A percentile compares a stretch with the other conserved stretches of the same genome.
Conservation (phyloP, 2,329 filamentous ascomycete species). For the Triangularia verruculosa region DNA sequence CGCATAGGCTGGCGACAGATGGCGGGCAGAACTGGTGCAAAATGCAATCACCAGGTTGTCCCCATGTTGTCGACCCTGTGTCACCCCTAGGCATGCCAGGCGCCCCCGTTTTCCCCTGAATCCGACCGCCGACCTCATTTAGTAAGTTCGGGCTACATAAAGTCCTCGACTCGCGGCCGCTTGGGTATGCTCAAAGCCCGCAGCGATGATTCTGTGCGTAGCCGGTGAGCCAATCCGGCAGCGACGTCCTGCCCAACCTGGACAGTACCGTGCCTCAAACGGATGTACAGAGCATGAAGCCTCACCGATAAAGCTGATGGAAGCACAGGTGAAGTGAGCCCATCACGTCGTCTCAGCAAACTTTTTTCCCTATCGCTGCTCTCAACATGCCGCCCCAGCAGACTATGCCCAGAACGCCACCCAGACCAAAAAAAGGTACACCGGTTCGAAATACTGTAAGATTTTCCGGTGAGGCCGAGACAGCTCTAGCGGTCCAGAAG, state of each 20-base stretch:
- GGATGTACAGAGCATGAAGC: constrained; percentile 10
- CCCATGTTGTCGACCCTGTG: constrained; percentile 10
- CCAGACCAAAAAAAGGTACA: neutral
- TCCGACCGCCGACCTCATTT: constrained; percentile 13
- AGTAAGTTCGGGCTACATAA: constrained; percentile 20
- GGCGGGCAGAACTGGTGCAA: constrained; percentile 16
- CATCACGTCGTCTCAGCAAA: neutral
- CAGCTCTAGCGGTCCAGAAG: neutral
- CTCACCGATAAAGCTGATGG: constrained; percentile 7
- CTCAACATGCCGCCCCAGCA: neutral
- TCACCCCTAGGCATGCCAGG: constrained; percentile 14
- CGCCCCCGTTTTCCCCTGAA: neutral
- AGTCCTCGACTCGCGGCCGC: constrained; percentile 40
- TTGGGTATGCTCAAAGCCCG: constrained; percentile 33
- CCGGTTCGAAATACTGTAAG: neutral
- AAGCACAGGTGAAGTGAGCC: neutral
- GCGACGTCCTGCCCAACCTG: constrained; percentile 11
- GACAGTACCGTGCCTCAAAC: constrained; percentile 18
- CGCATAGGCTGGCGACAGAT: constrained; percentile 25
- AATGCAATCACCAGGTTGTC: constrained; percentile 19
- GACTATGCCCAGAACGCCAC: neutral
- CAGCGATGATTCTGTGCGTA: constrained; percentile 38
- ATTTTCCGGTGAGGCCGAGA: neutral
- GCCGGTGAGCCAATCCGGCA: constrained; percentile 32
- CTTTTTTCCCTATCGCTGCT: neutral